These are phyloP conservation scores for Pythium diclinum DNA, from an alignment of 352 stramenopile species.

Conservation along the genomic window DNA sequence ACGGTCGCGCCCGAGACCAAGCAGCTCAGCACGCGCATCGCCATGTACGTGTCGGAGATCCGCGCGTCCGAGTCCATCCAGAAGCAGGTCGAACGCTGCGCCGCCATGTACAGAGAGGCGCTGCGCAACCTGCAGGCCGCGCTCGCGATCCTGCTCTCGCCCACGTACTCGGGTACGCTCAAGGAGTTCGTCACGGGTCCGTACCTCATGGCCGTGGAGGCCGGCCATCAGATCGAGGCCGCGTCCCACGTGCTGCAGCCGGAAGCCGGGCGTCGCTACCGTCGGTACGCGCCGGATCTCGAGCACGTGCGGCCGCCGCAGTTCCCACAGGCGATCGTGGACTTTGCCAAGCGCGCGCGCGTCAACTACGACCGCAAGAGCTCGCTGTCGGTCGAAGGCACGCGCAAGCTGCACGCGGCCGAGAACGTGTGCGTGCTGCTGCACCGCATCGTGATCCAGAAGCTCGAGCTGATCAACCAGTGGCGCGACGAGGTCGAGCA, in stretches of 20 bases:
- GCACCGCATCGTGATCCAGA: constrained; percentile 74
- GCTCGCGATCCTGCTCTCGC: constrained; percentile 57
- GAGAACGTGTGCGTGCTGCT: constrained; percentile 74
- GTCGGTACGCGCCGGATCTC: constrained; percentile 45
- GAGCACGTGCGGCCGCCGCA: constrained; percentile 51
- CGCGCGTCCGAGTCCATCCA: constrained; percentile 67
- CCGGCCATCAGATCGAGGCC: constrained; percentile 60
- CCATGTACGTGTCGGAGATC: constrained; percentile 68
- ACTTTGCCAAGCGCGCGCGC: constrained; percentile 60
- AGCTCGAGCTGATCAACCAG: constrained; percentile 64
- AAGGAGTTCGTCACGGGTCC: constrained; percentile 70
- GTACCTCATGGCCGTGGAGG: constrained; percentile 66
- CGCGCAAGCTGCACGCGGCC: constrained; percentile 56
- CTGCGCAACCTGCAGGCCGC: constrained; percentile 65
- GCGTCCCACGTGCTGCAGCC: constrained; percentile 65
- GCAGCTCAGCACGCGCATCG: constrained; percentile 70
- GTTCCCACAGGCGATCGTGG: constrained; percentile 59
- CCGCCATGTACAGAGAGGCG: constrained; percentile 54
- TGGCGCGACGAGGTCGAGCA: constrained; percentile 57
- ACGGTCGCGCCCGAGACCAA: constrained; percentile 42
- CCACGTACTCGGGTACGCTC: constrained; percentile 59
- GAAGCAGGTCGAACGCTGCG: constrained; percentile 61
- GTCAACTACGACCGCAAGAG: constrained; percentile 59
- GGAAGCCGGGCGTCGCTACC: constrained; percentile 64
- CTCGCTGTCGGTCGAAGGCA: constrained; percentile 48